phyloP scores from a whole-genome alignment of 2,329 filamentous ascomycete genomes.

The Alternaria panax region DNA sequence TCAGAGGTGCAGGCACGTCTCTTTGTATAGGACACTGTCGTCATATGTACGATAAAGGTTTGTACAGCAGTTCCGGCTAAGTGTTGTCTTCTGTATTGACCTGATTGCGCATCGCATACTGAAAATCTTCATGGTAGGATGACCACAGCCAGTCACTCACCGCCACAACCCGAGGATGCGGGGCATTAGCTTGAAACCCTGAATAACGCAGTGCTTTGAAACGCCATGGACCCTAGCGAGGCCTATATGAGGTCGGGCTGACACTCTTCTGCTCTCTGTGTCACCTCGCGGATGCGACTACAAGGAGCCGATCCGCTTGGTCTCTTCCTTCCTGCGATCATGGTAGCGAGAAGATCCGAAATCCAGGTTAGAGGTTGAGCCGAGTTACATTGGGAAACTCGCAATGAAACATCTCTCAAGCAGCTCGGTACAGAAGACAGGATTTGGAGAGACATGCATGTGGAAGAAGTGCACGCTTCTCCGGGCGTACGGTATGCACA shows the following conservation, averaged over 20 bases:
- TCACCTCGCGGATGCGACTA: slow-evolving; percentile 21
- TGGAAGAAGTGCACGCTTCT: slow-evolving; percentile 23
- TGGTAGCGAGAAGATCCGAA: slow-evolving; percentile 33
- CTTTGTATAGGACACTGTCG: background rate
- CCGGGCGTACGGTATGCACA: slow-evolving; percentile 38
- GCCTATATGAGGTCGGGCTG: slow-evolving; percentile 18
- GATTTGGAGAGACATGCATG: slow-evolving; percentile 18
- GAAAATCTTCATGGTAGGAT: slow-evolving; percentile 1
- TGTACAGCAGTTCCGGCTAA: slow-evolving; percentile 9
- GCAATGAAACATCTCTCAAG: slow-evolving; percentile 21
- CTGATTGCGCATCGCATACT: slow-evolving; percentile 1
- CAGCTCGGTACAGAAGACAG: slow-evolving; percentile 17
- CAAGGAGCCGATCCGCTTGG: slow-evolving; percentile 14
- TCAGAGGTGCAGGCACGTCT: slow-evolving; percentile 11
- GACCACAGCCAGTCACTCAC: slow-evolving; percentile 11
- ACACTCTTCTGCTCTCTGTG: slow-evolving; percentile 20
- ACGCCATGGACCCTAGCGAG: slow-evolving; percentile 15
- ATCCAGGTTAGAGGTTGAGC: slow-evolving; percentile 43
- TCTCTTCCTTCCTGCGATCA: slow-evolving; percentile 21
- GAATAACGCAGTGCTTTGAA: slow-evolving; percentile 9
- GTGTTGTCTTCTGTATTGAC: slow-evolving; percentile 4
- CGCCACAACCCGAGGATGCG: slow-evolving; percentile 10
- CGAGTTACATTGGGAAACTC: slow-evolving; percentile 37
- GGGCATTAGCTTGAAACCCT: background rate
- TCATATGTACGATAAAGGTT: slow-evolving; percentile 1